Base-by-base conservation (phyloP, 78 protist genomes). In the Dictyostelium discoideum region DNA sequence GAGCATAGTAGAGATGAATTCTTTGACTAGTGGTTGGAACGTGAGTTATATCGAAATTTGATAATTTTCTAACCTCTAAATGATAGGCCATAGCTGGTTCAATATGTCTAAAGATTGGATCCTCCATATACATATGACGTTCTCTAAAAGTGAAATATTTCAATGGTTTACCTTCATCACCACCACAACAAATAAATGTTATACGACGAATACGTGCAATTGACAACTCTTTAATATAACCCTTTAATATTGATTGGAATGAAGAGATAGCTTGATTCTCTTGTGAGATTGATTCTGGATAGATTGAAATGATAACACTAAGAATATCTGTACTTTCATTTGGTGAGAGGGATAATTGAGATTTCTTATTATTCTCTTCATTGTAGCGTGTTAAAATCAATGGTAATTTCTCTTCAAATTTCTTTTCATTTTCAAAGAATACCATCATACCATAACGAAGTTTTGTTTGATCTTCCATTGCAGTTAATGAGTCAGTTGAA, bases 81-180 rank as follows among this genome's bases (percentile, higher is more conserved):
- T 93, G 86, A 97, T 96, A 93, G 3, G 98, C 99, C 87, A 97
- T 87, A 0, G 99, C 97, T 1, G 99, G 99, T 40, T 96, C 99
- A 42, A 98, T 57, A 93, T 98, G 97, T 88, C 99, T 89, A 54
- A 96, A 94, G 84, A 95, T 87, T 60, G 93, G 54, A 84, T 98
- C 99, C 81, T 97, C 98, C 37, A 22, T 37, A 97, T 93, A 97
- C 72, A 84, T 85, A 74, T 83, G 84, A 63, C 97, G 42, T 67
- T 89, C 93, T 29, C 98, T 84, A 97, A 96, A 98, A 24, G 99
- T 97, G 94, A 92, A 98, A 93, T 72, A 97, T 67, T 84, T 80
- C 10, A 98, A 97, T 60, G 50, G 85, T 37, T 44, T 32, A 32
- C 81, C 94, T 18, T 11, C n/a, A 14, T 18, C 46, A 37, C 26